These are phyloP conservation scores for Leishmania tarentolae DNA, from an alignment of 208 protist species.

Conservation along the genomic window DNA sequence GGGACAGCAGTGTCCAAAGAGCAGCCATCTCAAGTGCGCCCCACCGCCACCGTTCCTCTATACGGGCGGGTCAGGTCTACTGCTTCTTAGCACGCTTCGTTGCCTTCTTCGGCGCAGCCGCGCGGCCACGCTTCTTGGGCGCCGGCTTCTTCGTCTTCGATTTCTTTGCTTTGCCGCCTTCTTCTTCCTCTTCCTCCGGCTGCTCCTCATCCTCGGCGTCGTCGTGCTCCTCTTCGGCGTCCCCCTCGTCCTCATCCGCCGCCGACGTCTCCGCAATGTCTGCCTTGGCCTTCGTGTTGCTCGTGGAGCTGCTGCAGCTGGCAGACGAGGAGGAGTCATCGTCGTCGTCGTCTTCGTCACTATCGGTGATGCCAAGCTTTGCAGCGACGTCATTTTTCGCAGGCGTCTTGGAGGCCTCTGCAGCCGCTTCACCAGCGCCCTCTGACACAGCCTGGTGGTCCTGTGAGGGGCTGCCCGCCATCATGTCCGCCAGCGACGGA, in stretches of 20 bases:
- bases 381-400: slow-evolving; percentile 5
- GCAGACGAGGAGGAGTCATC: slow-evolving; percentile 32
- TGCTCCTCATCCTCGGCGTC: slow-evolving; percentile 18
- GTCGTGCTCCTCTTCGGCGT: slow-evolving; percentile 13
- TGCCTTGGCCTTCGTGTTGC: slow-evolving; percentile 3
- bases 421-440: neutral
- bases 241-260: neutral
- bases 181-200: slow-evolving; percentile 8
- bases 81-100: slow-evolving; percentile 64
- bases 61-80: neutral
- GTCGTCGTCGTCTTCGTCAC: slow-evolving; percentile 26
- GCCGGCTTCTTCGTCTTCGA: slow-evolving; percentile 20
- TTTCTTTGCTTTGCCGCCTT: slow-evolving; percentile 21
- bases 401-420: neutral
- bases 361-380: slow-evolving; percentile 42
- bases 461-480: slow-evolving; percentile 5
- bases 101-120: slow-evolving; percentile 38
- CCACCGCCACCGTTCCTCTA: neutral
- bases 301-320: slow-evolving; percentile 17
- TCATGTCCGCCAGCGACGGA: slow-evolving; percentile 8
- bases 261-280: slow-evolving; percentile 5
- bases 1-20: neutral
- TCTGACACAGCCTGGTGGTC: neutral
- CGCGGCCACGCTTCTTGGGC: slow-evolving; percentile 38
- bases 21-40: too few species aligned